Evolutionary conservation across 352 stramenopile species (phyloP), one percentile per base, ranked within the genome.

Genomic region (Phytopythium litorale): DNA sequence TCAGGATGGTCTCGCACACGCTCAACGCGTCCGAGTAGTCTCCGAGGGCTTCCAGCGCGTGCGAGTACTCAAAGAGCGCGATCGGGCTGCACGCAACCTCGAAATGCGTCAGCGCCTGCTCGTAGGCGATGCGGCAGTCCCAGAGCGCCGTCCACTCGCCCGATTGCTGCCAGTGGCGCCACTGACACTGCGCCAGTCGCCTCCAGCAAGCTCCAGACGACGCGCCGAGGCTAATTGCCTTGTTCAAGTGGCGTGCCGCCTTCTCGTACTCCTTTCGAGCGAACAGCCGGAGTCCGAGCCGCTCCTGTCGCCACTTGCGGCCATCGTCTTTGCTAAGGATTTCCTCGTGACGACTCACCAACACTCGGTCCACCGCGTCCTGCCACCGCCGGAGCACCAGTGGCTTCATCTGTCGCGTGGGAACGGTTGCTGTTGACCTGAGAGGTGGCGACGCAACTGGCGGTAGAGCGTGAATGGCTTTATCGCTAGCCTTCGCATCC

Each of bases 141-240:
- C 81, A 93, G 9, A 91, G 67, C 16, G 67, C 58, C 15, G 84
- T 71, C 81, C 84, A 93, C 33, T 90, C 73, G 6, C 75, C 68
- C 12, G 56, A 76, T 15, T 60, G 46, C 37, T 80, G 56, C 71
- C 79, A 91, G 18, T 66, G 58, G 40, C 71, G 64, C 40, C 73
- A 81, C 50, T 87, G 78, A 43, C 79, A 81, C 43, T 89, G 75
- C 12, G 78, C 80, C 9, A 91, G 71, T 32, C 77, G 54, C 23
- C 80, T 66, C 81, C 84, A 93, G 28, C 70, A 79, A 25, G 74
- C 57, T 35, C 78, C 72, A 0, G 60, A 73, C 16, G 59, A 74
- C 0, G 67, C 64, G 1, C 79, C 80, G 4, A 93, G 71, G 18
- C 58, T 82, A 23, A 91, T 70, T 1, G 81, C 82, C 30, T 73